Percentiles rank a stretch among this genome's conserved stretches.
Evolutionary conservation across 371 early-diverging fungal genomes (phyloP).

Genomic region (Circinella minor): DNA sequence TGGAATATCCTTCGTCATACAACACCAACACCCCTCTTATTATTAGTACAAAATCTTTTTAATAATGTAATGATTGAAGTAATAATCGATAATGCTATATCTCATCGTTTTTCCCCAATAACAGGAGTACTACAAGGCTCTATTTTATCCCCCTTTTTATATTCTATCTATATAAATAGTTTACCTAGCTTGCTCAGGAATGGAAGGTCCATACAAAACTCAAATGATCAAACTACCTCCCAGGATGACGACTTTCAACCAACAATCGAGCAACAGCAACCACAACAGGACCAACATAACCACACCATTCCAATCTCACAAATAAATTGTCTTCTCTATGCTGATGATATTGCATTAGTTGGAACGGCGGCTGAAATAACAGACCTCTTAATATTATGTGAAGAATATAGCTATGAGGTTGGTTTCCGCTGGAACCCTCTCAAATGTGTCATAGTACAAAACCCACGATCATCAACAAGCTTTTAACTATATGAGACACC

Average conservation of each 20-base stretch:
- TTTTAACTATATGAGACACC: not conserved
- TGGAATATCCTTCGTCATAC: constrained; percentile 12
- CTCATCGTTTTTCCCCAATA: constrained; percentile 6
- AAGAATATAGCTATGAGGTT: constrained; percentile 3
- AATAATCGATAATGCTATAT: not conserved
- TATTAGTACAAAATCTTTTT: constrained; percentile 18
- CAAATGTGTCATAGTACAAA: constrained; percentile 21
- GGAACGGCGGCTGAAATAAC: not conserved
- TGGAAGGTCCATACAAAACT: no score
- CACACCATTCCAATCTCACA: no score
- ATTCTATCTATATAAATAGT: constrained; percentile 31
- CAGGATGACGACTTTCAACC: no score
- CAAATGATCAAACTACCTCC: no score
- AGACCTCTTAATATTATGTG: not conserved
- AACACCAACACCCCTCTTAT: constrained; percentile 1
- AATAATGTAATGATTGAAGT: constrained; percentile 12
- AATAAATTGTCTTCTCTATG: no score
- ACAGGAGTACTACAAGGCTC: constrained; percentile 33
- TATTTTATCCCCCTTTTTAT: constrained; percentile 28
- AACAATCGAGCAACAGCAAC: no score
- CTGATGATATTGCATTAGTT: constrained; percentile 22
- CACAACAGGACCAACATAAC: no score
- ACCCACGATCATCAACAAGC: not conserved
- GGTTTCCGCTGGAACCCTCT: constrained; percentile 27
- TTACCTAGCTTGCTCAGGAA: constrained; percentile 15